Evolutionary conservation across 2,329 filamentous ascomycete species (phyloP).

Genomic region (Escovopsis sp.): DNA sequence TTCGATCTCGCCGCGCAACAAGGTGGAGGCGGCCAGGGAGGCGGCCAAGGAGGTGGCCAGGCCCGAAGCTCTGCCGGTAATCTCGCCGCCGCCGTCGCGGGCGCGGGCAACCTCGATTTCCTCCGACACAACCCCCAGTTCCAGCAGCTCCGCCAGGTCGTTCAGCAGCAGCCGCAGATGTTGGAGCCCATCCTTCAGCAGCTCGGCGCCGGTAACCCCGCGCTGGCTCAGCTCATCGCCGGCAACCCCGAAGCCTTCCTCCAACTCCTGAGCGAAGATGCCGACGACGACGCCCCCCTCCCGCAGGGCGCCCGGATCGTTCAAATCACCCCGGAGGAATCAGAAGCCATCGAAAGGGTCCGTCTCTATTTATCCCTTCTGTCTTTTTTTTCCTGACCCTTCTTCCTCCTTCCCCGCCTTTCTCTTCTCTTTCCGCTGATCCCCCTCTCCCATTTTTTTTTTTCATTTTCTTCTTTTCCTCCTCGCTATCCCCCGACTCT

Average conservation of each 20-base stretch:
- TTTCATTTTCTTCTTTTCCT: background rate
- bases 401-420: too few species aligned
- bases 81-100: slow-evolving; percentile 36
- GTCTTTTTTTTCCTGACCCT: background rate
- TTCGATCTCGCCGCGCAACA: slow-evolving; percentile 86
- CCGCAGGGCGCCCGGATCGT: slow-evolving; percentile 84
- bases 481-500: too few species aligned
- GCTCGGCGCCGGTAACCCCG: slow-evolving; percentile 86
- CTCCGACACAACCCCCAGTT: slow-evolving; percentile 92
- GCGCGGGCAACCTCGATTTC: slow-evolving; percentile 65
- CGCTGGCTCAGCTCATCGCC: slow-evolving; percentile 82
- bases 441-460: background rate
- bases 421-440: too few species aligned
- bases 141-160: slow-evolving; percentile 90
- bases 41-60: slow-evolving; percentile 27
- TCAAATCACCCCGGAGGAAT: slow-evolving; percentile 86
- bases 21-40: slow-evolving; percentile 23
- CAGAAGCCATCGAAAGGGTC: slow-evolving; percentile 92
- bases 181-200: slow-evolving; percentile 95
- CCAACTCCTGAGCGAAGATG: slow-evolving; percentile 75
- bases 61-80: slow-evolving; percentile 30
- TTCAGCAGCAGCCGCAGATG: slow-evolving; percentile 97
- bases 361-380: slow-evolving; percentile 9
- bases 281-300: slow-evolving; percentile 67
- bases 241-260: slow-evolving; percentile 90